Evolutionary conservation across 2,329 filamentous ascomycete genomes (phyloP), one percentile per base, ranked within the genome.

Genomic region (Graphilbum fragrans): DNA sequence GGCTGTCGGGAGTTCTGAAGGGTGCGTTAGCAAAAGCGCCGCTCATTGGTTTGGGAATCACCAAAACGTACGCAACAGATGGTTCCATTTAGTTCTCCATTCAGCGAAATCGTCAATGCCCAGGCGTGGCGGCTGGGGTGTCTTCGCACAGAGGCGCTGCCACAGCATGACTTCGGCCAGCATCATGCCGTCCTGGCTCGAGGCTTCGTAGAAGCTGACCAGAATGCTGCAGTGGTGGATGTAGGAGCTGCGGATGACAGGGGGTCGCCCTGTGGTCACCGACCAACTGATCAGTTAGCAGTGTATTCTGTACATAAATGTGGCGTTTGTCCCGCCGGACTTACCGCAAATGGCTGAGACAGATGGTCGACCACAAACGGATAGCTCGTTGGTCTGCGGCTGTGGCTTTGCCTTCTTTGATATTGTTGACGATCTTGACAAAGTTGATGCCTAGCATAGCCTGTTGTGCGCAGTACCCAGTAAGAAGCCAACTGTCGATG

Each of bases 401-500:
- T 9, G 31, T 33, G 6, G 38, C 14, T 12, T 7, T 11, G 29
- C 20, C 31, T 11, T n/a, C 18, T n/a, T 35, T 34, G 29, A 39
- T 33, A 12, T 19, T 19, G 25, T 21, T 16, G 19, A 41, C 35
- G 10, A 34, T 41, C 5, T n/a, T 16, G 16, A 20, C 8, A 23
- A 37, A 41, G 34, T 31, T 32, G 35, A 37, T 27, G 27, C 39
- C 22, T 2, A 41, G 35, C 35, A 41, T 37, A 35, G 39, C 23
- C 11, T 41, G 39, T 29, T 37, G 35, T 6, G 27, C 5, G 21
- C 38, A 39, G n/a, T 32, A 39, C 11, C 38, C 38, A 18, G 27
- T 39, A 12, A 39, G 31, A 5, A 39, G 16, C 38, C 38, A 58
- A 55, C 76, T 81, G 1, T 61, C 54, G 5, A 75, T 53, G 0